phyloP scores from a whole-genome alignment of 495 filamentous ascomycete species.

The Lasiosphaeris hirsuta region DNA sequence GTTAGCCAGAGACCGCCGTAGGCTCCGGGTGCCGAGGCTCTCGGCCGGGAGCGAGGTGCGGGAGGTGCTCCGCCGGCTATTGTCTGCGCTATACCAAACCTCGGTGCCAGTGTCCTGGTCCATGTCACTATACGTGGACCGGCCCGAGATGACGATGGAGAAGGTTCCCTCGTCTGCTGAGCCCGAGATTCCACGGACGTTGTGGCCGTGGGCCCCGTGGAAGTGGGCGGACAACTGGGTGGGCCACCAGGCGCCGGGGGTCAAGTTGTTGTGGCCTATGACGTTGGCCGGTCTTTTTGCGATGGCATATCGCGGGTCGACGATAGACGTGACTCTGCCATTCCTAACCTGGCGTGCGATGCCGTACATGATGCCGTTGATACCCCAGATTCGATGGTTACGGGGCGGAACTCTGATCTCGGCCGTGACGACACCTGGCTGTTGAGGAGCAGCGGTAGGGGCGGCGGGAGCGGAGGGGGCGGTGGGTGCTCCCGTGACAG shows the following conservation, averaged over 20 bases:
- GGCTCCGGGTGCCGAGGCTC: slow-evolving; percentile 31
- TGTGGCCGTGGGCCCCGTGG: slow-evolving; percentile 48
- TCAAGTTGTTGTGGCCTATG: slow-evolving; percentile 44
- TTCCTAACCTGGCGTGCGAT: slow-evolving; percentile 16
- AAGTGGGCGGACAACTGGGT: slow-evolving; percentile 42
- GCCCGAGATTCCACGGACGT: slow-evolving; percentile 47
- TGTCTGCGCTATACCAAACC: slow-evolving; percentile 46
- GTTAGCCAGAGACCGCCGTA: slow-evolving; percentile 29
- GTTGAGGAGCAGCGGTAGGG: no score
- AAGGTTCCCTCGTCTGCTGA: slow-evolving; percentile 36
- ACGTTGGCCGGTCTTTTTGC: slow-evolving; percentile 15
- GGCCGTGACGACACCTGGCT: no score
- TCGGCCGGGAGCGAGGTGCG: slow-evolving; percentile 10
- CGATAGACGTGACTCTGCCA: no score
- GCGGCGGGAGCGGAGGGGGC: no score
- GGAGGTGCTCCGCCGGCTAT: slow-evolving; percentile 26
- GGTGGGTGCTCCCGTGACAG: no score
- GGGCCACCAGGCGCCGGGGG: slow-evolving; percentile 50
- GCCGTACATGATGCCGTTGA: slow-evolving; percentile 40
- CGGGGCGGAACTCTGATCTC: slow-evolving; percentile 9
- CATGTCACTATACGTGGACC: slow-evolving; percentile 39
- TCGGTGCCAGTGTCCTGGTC: slow-evolving; percentile 43
- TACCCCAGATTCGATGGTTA: slow-evolving; percentile 30
- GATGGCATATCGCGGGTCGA: slow-evolving; percentile 16
- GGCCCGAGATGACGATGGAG: slow-evolving; percentile 41